phyloP scores from a whole-genome alignment of 495 filamentous ascomycete species.

The Talaromyces adpressus region DNA sequence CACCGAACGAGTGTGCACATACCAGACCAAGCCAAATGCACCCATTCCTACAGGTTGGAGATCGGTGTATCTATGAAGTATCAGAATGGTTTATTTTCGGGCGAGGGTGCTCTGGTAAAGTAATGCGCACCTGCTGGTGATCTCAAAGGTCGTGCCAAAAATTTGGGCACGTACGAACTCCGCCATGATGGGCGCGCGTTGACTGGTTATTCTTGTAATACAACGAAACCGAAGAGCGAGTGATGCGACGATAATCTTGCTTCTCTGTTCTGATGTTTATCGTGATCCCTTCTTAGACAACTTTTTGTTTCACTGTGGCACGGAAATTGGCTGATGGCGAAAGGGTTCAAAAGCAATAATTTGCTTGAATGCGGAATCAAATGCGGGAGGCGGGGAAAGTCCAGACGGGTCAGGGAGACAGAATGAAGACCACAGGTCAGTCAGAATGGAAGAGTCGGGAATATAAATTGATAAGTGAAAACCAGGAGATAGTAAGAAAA shows the following conservation, averaged over 20 bases:
- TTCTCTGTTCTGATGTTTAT: neutral
- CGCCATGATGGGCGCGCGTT: constrained; percentile 59
- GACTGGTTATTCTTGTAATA: neutral
- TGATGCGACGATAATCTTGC: neutral
- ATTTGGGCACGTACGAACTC: constrained; percentile 99
- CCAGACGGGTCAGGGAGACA: neutral
- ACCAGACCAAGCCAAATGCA: constrained; percentile 98
- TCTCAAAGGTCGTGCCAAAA: constrained; percentile 99
- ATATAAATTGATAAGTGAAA: neutral
- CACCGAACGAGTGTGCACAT: constrained; percentile 22
- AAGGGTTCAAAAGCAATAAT: neutral
- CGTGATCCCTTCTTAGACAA: neutral
- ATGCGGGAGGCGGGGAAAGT: neutral
- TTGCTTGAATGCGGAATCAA: neutral
- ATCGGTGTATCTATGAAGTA: constrained; percentile 74
- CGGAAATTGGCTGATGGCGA: neutral
- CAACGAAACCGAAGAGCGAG: neutral
- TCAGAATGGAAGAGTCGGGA: neutral
- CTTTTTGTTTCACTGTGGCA: neutral
- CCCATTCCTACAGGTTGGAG: constrained; percentile 98
- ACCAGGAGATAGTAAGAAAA: neutral
- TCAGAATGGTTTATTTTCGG: neutral
- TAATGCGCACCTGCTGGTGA: constrained; percentile 80
- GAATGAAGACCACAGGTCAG: neutral
- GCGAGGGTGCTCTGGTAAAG: constrained; percentile 2